phyloP scores from a whole-genome alignment of 345 rosid genomes.

The Clarkia xantiana region DNA sequence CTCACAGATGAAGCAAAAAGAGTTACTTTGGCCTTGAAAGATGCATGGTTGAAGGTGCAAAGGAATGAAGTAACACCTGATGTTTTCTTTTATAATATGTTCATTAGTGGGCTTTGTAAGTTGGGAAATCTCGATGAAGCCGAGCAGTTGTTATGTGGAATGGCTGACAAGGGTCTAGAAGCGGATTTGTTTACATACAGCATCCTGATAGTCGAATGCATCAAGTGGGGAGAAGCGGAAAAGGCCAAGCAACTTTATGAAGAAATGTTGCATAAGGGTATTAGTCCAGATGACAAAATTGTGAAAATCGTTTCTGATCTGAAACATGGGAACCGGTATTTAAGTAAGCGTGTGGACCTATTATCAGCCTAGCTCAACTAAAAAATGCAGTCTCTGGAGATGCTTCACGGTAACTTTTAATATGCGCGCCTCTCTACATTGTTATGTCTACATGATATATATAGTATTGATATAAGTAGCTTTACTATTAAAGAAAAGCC shows the following conservation, averaged over 20 bases:
- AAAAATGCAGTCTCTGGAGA: too few species aligned
- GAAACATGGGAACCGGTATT: too few species aligned
- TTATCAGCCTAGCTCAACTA: too few species aligned
- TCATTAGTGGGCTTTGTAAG: conserved; percentile 47
- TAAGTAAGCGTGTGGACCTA: too few species aligned
- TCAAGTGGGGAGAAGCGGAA: conserved; percentile 22
- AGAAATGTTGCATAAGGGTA: conserved; percentile 25
- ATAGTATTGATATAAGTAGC: too few species aligned
- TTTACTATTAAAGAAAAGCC: too few species aligned
- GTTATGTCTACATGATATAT: too few species aligned
- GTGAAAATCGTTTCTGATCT: too few species aligned
- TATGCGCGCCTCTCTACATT: too few species aligned
- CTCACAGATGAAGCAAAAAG: conserved; percentile 1
- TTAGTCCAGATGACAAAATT: conserved; percentile 11
- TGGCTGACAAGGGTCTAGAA: conserved; percentile 39
- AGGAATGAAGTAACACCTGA: conserved; percentile 27
- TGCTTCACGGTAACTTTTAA: too few species aligned
- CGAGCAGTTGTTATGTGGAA: conserved; percentile 20
- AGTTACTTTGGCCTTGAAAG: conserved; percentile 11
- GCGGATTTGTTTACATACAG: conserved; percentile 50
- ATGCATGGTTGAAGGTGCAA: conserved; percentile 25
- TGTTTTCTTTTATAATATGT: conserved; percentile 39
- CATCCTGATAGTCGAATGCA: conserved; percentile 36
- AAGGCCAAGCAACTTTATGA: conserved; percentile 26
- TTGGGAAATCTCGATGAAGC: conserved; percentile 31